These are phyloP conservation scores for Pharus latifolius DNA, from an alignment of 176 grass and related monocot genomes.

Conservation along the genomic window DNA sequence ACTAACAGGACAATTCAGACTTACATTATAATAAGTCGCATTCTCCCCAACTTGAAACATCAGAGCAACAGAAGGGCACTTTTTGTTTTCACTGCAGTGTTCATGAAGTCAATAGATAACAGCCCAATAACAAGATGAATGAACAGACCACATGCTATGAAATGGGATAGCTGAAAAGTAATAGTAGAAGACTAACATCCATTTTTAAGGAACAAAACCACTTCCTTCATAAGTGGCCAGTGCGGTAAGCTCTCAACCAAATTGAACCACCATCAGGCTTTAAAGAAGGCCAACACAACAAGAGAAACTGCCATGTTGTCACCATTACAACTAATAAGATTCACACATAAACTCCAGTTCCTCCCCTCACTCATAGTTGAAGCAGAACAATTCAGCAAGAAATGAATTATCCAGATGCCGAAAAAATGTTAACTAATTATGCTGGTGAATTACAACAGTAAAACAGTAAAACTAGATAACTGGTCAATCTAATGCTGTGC, in stretches of 20 bases:
- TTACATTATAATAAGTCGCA: conserved; percentile 82
- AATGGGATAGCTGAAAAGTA: conserved; percentile 9
- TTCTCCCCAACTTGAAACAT: conserved; percentile 99
- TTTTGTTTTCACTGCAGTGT: conserved; percentile 37
- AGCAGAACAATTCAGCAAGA: background rate
- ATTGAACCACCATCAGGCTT: background rate
- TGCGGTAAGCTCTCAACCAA: background rate
- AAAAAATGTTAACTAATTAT: background rate
- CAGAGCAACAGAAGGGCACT: conserved; percentile 96
- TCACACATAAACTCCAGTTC: background rate
- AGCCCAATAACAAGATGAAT: background rate
- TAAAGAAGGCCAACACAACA: conserved; percentile 1
- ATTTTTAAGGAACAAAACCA: background rate
- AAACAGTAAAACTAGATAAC: conserved; percentile 6
- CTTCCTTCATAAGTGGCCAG: background rate
- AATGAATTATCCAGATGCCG: background rate
- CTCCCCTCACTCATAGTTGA: background rate
- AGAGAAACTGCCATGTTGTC: background rate
- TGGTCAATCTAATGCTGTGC: background rate
- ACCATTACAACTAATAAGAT: background rate
- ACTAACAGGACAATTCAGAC: conserved; percentile 6
- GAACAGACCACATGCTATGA: background rate
- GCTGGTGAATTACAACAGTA: background rate
- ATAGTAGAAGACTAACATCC: background rate
- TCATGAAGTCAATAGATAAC: conserved; percentile 8